These are phyloP conservation scores for Plasmodium sp. DNA, from an alignment of 169 alveolate species.

Conservation along the genomic window DNA sequence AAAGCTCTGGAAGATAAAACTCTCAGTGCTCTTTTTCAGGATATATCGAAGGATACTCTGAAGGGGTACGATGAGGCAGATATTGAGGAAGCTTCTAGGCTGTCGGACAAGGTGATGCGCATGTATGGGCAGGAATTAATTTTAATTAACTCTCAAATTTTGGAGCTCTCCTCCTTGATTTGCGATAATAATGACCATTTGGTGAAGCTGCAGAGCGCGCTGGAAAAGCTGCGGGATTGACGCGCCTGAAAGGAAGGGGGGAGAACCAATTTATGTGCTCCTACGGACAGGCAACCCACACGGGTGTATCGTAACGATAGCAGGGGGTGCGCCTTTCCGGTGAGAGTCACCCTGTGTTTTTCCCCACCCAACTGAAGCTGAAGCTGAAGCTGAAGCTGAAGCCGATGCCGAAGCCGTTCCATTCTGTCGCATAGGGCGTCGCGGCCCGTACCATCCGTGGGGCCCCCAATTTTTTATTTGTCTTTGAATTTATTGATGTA, in stretches of 20 bases:
- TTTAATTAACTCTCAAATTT: conserved; percentile 37
- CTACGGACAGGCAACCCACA: background rate
- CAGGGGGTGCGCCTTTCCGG: background rate
- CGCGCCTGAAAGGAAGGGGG: background rate
- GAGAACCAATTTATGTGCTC: background rate
- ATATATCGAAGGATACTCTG: conserved; percentile 40
- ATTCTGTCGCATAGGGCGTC: background rate
- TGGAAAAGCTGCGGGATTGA: conserved; percentile 34
- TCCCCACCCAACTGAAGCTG: no score
- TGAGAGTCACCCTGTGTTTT: background rate
- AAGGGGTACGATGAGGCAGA: conserved; percentile 6
- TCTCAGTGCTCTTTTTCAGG: conserved; percentile 21
- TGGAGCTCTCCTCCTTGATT: conserved; percentile 55
- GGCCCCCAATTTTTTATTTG: background rate
- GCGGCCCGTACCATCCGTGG: background rate
- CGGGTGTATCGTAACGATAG: background rate
- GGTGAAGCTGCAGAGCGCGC: conserved; percentile 16
- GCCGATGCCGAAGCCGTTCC: background rate
- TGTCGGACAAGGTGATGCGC: conserved; percentile 69
- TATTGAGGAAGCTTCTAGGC: conserved; percentile 56
- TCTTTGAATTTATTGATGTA: background rate
- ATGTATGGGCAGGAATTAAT: conserved; percentile 75
- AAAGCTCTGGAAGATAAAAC: conserved; percentile 56
- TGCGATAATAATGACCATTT: conserved; percentile 53
- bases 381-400: no score